A percentile compares a stretch with the other conserved stretches of the same genome.
phyloP scores from a whole-genome alignment of 139 green algal genomes.

The Marvania coccoides region DNA sequence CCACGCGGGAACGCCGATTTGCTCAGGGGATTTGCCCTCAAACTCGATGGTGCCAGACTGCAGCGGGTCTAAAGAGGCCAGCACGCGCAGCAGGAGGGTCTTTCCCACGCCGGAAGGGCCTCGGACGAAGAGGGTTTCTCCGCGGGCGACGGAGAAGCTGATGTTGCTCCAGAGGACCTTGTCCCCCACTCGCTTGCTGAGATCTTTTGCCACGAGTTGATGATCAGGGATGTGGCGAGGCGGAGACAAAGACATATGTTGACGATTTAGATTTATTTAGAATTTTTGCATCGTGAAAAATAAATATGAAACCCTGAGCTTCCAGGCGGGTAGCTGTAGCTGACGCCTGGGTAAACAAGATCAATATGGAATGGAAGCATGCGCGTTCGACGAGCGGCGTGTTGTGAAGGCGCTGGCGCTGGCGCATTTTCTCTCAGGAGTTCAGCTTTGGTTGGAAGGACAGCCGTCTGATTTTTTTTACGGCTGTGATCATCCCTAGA shows the following conservation, averaged over 20 bases:
- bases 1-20: constrained; percentile 40
- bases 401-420: neutral
- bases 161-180: constrained; percentile 11
- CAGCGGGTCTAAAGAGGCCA: constrained; percentile 56
- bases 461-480: neutral
- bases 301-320: neutral
- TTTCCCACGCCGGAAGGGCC: constrained; percentile 75
- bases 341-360: neutral
- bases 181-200: constrained; percentile 1
- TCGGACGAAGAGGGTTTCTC: constrained; percentile 54
- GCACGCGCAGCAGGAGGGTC: constrained; percentile 55
- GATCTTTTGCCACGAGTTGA: neutral
- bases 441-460: neutral
- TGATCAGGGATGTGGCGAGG: neutral
- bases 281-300: neutral
- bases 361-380: neutral
- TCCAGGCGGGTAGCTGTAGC: neutral
- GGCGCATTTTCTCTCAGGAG: neutral
- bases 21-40: constrained; percentile 18
- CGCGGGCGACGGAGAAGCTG: constrained; percentile 33
- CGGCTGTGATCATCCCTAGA: neutral
- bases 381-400: too few relatives aligned
- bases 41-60: constrained; percentile 43
- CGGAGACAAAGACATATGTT: too few relatives aligned
- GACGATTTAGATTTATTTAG: too few relatives aligned